Evolutionary conservation across 495 filamentous ascomycete genomes (phyloP).

Genomic region (Opeltia flavorubescens): DNA sequence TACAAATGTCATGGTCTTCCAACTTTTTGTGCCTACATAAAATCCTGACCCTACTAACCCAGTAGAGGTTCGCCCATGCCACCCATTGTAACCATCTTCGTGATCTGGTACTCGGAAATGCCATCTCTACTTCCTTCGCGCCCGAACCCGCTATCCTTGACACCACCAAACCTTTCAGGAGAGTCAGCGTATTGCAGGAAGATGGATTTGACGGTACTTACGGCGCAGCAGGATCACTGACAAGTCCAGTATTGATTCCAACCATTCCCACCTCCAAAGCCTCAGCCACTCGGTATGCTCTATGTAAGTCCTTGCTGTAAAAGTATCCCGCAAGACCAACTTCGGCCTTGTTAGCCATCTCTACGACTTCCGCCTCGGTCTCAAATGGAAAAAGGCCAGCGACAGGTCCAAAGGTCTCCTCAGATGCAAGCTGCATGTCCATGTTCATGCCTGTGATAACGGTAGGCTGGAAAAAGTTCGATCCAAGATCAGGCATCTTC

Average conservation of each 20-base stretch:
- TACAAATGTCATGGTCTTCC: background rate
- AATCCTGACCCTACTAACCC: conserved; percentile 13
- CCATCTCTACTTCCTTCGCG: conserved; percentile 86
- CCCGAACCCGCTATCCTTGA: conserved; percentile 88
- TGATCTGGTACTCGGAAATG: conserved; percentile 73
- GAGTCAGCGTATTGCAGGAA: conserved; percentile 14
- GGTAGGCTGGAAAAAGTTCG: conserved; percentile 73
- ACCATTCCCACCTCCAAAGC: conserved; percentile 85
- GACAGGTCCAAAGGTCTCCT: conserved; percentile 84
- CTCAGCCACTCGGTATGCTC: conserved; percentile 67
- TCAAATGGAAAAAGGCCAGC: conserved; percentile 73
- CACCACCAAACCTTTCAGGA: conserved; percentile 58
- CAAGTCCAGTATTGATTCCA: conserved; percentile 70
- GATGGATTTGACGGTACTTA: conserved; percentile 18
- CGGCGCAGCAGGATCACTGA: conserved; percentile 68
- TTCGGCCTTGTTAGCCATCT: conserved; percentile 58
- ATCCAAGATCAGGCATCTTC: conserved; percentile 45
- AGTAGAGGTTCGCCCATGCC: conserved; percentile 47
- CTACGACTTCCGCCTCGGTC: conserved; percentile 71
- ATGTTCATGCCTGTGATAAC: conserved; percentile 67
- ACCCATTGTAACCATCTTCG: conserved; percentile 79
- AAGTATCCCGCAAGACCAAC: conserved; percentile 83
- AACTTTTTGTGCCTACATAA: no score
- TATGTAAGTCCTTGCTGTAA: conserved; percentile 58
- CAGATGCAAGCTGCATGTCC: conserved; percentile 61